Evolutionary conservation across 1,284 basidiomycete genomes (phyloP).

Genomic region (Singerocomus rubriflavus): DNA sequence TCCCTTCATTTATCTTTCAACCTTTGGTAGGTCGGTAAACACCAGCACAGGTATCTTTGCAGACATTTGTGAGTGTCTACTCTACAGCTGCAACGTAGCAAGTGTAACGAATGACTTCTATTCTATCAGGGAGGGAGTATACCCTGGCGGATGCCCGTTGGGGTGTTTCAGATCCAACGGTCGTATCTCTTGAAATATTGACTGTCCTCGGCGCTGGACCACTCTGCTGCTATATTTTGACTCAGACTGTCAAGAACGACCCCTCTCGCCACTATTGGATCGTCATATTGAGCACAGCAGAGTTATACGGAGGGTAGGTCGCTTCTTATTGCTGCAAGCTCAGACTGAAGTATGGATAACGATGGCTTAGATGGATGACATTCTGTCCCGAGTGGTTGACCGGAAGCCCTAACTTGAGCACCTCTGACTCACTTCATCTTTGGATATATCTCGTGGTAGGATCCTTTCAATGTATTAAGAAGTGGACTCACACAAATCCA

Average conservation of each 20-base stretch:
- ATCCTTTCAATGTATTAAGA: constrained; percentile 6
- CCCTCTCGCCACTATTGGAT: constrained; percentile 78
- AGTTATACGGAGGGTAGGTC: constrained; percentile 72
- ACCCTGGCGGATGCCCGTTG: constrained; percentile 77
- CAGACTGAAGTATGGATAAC: neutral
- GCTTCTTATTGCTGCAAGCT: neutral
- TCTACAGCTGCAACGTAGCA: neutral
- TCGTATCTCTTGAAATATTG: constrained; percentile 78
- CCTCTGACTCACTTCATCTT: constrained; percentile 57
- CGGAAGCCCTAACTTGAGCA: constrained; percentile 68
- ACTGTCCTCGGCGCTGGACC: constrained; percentile 78
- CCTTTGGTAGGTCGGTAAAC: constrained; percentile 70
- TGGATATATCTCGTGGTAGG: constrained; percentile 55
- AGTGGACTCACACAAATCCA: constrained; percentile 5
- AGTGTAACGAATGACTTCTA: neutral
- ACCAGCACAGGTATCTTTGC: constrained; percentile 67
- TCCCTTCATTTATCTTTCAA: constrained; percentile 72
- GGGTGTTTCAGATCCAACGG: constrained; percentile 72
- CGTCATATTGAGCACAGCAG: constrained; percentile 68
- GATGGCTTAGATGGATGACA: constrained; percentile 66
- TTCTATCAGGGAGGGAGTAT: constrained; percentile 56
- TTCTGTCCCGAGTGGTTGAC: constrained; percentile 84
- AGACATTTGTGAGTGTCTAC: constrained; percentile 61
- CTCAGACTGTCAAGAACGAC: constrained; percentile 59
- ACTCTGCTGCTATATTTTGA: constrained; percentile 66